Evolutionary conservation across 192 early-diverging fungal genomes (phyloP).

Genomic region (Ambispora gerdemannii): DNA sequence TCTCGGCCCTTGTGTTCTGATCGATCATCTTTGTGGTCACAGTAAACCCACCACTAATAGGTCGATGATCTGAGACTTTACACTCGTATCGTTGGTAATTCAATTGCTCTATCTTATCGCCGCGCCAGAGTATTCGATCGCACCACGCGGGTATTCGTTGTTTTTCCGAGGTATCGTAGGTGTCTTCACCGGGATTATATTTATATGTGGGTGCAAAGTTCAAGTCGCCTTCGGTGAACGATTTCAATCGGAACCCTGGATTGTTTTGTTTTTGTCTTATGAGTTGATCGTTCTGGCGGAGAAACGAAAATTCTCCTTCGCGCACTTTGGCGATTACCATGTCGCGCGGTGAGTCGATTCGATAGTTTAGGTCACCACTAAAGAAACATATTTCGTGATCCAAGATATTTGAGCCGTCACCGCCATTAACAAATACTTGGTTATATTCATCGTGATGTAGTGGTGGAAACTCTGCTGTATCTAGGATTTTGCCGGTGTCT

Average conservation of each 20-base stretch:
- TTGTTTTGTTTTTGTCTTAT: slow-evolving; percentile 48
- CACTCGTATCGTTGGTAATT: slow-evolving; percentile 70
- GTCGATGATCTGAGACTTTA: slow-evolving; percentile 79
- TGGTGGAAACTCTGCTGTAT: slow-evolving; percentile 34
- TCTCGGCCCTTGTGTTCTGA: slow-evolving; percentile 43
- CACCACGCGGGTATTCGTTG: slow-evolving; percentile 93
- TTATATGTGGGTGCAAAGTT: slow-evolving; percentile 96
- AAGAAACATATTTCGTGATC: slow-evolving; percentile 75
- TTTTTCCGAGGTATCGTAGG: slow-evolving; percentile 93
- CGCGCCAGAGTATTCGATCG: slow-evolving; percentile 80
- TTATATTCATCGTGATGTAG: slow-evolving; percentile 38
- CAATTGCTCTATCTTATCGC: slow-evolving; percentile 40
- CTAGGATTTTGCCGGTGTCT: slow-evolving; percentile 66
- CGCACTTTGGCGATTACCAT: slow-evolving; percentile 57
- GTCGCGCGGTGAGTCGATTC: slow-evolving; percentile 72
- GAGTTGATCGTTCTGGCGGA: slow-evolving; percentile 68
- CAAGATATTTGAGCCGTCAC: slow-evolving; percentile 82
- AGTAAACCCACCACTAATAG: slow-evolving; percentile 69
- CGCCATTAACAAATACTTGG: slow-evolving; percentile 67
- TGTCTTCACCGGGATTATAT: slow-evolving; percentile 80
- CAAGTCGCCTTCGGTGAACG: slow-evolving; percentile 74
- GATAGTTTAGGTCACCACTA: slow-evolving; percentile 95
- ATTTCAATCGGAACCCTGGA: slow-evolving; percentile 69
- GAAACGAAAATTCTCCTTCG: slow-evolving; percentile 52
- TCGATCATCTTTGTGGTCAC: slow-evolving; percentile 60